Evolutionary conservation across 1,284 basidiomycete genomes (phyloP).

Genomic region (Xerocomus amazonicus): DNA sequence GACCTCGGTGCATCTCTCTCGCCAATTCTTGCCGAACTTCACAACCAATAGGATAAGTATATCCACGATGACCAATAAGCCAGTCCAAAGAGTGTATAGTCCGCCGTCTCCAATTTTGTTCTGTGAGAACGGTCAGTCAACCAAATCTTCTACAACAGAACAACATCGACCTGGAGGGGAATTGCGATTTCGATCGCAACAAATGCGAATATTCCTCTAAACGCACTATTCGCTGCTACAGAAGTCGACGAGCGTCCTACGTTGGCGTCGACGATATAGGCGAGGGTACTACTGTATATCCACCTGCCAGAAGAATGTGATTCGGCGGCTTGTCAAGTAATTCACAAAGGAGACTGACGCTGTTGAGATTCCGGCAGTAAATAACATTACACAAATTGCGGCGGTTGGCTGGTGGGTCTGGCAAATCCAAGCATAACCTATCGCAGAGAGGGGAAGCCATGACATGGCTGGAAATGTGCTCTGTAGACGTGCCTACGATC

Average conservation of each 20-base stretch:
- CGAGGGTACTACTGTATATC: constrained; percentile 66
- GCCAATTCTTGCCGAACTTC: constrained; percentile 45
- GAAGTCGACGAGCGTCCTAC: constrained; percentile 69
- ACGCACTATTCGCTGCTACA: constrained; percentile 67
- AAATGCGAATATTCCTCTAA: constrained; percentile 68
- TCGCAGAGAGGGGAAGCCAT: constrained; percentile 53
- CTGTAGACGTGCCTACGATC: constrained; percentile 64
- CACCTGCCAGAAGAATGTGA: constrained; percentile 41
- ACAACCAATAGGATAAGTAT: constrained; percentile 51
- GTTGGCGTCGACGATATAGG: constrained; percentile 79
- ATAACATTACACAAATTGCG: constrained; percentile 60
- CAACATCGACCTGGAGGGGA: constrained; percentile 52
- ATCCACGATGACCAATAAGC: constrained; percentile 51
- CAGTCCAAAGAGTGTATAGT: constrained; percentile 71
- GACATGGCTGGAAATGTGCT: constrained; percentile 57
- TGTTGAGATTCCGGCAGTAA: constrained; percentile 62
- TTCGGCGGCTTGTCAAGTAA: neutral
- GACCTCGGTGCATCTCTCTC: constrained; percentile 35
- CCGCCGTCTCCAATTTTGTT: constrained; percentile 66
- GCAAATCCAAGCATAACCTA: constrained; percentile 78
- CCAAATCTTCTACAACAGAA: neutral
- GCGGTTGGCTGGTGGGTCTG: constrained; percentile 62
- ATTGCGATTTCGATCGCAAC: constrained; percentile 68
- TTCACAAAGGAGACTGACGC: constrained; percentile 16
- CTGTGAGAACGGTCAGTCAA: constrained; percentile 21